phyloP scores from a whole-genome alignment of 208 protist species.

The Novymonas esmeraldas region DNA sequence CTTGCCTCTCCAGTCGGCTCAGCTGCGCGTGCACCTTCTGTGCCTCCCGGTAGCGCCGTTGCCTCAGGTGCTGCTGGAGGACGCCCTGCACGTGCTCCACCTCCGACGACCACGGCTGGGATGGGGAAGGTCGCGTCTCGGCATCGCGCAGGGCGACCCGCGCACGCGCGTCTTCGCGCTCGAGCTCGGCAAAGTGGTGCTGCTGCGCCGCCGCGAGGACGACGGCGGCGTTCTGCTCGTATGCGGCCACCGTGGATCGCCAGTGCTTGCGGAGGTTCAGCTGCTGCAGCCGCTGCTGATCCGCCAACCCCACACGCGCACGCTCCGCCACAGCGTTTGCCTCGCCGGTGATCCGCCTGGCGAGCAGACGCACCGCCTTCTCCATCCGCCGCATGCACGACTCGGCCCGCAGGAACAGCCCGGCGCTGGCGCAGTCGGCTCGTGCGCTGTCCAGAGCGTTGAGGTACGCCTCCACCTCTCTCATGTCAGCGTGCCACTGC shows the following conservation, averaged over 20 bases:
- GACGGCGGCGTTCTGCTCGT: constrained; percentile 36
- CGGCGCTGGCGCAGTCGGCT: constrained; percentile 41
- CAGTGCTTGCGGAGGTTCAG: constrained; percentile 45
- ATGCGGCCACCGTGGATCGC: constrained; percentile 35
- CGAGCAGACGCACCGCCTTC: constrained; percentile 46
- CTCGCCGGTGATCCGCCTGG: constrained; percentile 36
- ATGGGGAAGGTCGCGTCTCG: background rate
- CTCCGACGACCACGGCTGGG: constrained; percentile 13
- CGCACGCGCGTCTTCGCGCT: constrained; percentile 28
- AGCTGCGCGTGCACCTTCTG: constrained; percentile 37
- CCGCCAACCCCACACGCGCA: constrained; percentile 29
- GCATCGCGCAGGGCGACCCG: background rate
- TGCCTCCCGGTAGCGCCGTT: constrained; percentile 51
- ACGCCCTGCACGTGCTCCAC: constrained; percentile 28
- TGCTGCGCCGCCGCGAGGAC: constrained; percentile 33
- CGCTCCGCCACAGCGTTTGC: constrained; percentile 27
- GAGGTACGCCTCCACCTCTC: constrained; percentile 40
- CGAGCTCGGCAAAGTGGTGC: constrained; percentile 34
- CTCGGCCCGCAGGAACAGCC: constrained; percentile 42
- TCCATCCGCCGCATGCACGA: constrained; percentile 55
- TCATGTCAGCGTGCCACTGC: constrained; percentile 30
- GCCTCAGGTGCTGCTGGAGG: constrained; percentile 33
- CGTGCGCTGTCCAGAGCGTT: constrained; percentile 50
- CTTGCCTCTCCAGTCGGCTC: constrained; percentile 27
- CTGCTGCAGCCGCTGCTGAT: constrained; percentile 40